phyloP scores from a whole-genome alignment of 257 asterid species.

The Leptodermis oblonga region DNA sequence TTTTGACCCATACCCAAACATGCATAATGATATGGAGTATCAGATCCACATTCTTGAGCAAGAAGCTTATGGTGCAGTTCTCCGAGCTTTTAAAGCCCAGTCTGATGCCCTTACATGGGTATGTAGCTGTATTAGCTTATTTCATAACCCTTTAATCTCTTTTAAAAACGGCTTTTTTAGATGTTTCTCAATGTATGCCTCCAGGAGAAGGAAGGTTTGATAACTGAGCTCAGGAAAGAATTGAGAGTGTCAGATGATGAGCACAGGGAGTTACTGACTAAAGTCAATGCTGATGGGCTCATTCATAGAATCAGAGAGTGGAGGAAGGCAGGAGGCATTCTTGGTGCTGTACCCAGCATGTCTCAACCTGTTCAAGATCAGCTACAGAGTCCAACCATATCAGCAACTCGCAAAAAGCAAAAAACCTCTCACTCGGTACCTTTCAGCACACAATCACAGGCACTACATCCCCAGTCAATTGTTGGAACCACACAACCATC shows the following conservation, averaged over 20 bases:
- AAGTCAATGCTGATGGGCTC: slow-evolving; percentile 84
- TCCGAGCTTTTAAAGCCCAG: slow-evolving; percentile 97
- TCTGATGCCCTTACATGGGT: slow-evolving; percentile 99
- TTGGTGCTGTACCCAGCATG: slow-evolving; percentile 24
- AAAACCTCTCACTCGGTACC: slow-evolving; percentile 53
- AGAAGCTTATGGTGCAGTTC: slow-evolving; percentile 89
- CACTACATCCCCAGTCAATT: slow-evolving; percentile 44
- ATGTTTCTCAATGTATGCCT: slow-evolving; percentile 13
- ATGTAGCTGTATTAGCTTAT: slow-evolving; percentile 16
- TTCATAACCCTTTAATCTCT: neutral
- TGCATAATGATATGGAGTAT: slow-evolving; percentile 67
- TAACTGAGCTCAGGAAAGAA: slow-evolving; percentile 94
- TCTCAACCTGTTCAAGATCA: slow-evolving; percentile 59
- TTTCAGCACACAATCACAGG: slow-evolving; percentile 45
- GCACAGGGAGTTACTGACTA: slow-evolving; percentile 77
- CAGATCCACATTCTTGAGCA: slow-evolving; percentile 93
- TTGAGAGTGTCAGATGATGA: slow-evolving; percentile 96
- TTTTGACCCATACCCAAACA: slow-evolving; percentile 46
- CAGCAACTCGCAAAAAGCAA: slow-evolving; percentile 77
- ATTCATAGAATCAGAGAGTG: slow-evolving; percentile 91
- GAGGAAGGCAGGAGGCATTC: slow-evolving; percentile 78
- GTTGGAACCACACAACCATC: slow-evolving; percentile 41
- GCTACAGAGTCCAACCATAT: slow-evolving; percentile 61
- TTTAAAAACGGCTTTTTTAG: slow-evolving; percentile 8
- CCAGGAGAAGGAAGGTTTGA: slow-evolving; percentile 95